Conservation (phyloP, 1,284 basidiomycete genomes). For the Coniophora puteana region DNA sequence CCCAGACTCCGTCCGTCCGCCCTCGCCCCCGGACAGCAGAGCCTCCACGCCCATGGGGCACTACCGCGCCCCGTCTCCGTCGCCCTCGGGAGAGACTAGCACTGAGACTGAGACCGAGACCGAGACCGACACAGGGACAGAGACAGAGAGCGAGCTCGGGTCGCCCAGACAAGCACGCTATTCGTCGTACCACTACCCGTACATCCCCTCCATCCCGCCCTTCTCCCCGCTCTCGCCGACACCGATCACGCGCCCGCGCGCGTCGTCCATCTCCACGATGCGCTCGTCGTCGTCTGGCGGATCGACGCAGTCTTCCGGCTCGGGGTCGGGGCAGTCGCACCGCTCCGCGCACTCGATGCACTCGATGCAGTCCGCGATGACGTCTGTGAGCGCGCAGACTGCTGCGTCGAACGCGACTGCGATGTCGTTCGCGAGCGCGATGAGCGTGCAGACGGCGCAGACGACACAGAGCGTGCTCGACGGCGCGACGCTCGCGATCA, state of each 20-base stretch:
- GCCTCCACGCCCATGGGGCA: conserved; percentile 19
- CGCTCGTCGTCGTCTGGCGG: conserved; percentile 25
- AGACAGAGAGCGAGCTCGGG: background rate
- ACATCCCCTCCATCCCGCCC: conserved; percentile 16
- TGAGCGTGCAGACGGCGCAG: too few species aligned
- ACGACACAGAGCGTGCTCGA: too few species aligned
- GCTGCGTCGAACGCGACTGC: background rate
- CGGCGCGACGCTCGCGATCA: conserved; percentile 46
- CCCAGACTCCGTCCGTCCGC: conserved; percentile 36
- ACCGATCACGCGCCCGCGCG: conserved; percentile 17
- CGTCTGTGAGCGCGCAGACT: conserved; percentile 4
- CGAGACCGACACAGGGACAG: background rate
- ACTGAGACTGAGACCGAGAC: too few species aligned
- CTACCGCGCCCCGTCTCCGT: conserved; percentile 7
- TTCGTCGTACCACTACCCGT: conserved; percentile 9
- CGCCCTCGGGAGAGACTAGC: conserved; percentile 1
- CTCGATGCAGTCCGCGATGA: too few species aligned
- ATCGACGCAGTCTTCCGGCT: conserved; percentile 26
- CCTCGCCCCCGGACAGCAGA: conserved; percentile 13
- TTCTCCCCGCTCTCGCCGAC: conserved; percentile 25
- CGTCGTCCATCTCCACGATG: conserved; percentile 19
- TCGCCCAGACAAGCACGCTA: background rate
- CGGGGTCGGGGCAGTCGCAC: too few species aligned
- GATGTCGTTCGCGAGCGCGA: conserved; percentile 9
- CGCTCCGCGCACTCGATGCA: conserved; percentile 17